Percentiles rank a stretch among this genome's conserved stretches.
Conservation (phyloP, 1,284 basidiomycete genomes). For the Leccinum fuscescens region DNA sequence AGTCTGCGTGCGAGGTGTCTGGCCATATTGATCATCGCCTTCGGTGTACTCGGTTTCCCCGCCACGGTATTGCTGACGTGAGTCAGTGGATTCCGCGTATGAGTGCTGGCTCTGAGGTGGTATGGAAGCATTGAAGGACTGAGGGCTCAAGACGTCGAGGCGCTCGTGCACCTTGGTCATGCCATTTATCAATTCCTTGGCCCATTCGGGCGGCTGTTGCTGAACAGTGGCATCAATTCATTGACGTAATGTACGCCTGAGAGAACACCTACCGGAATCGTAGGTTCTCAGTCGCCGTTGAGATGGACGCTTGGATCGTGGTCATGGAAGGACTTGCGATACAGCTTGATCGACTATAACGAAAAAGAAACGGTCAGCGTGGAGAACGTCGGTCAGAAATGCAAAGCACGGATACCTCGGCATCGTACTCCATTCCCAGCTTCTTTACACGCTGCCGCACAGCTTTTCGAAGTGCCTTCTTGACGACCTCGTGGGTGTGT, state of each 20-base stretch:
- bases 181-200: constrained; percentile 67
- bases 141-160: constrained; percentile 70
- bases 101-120: constrained; percentile 34
- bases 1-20: constrained; percentile 65
- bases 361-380: constrained; percentile 8
- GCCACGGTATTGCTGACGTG: constrained; percentile 37
- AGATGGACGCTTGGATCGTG: constrained; percentile 66
- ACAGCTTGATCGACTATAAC: constrained; percentile 65
- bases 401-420: constrained; percentile 56
- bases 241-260: constrained; percentile 11
- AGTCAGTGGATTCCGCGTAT: constrained; percentile 32
- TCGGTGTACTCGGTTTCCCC: constrained; percentile 40
- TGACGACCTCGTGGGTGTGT: constrained; percentile 67
- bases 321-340: constrained; percentile 68
- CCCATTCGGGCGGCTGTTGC: constrained; percentile 75
- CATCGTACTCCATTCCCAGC: constrained; percentile 77
- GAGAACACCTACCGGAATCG: constrained; percentile 23
- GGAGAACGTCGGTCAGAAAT: not conserved
- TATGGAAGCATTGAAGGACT: constrained; percentile 42
- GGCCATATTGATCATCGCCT: constrained; percentile 53
- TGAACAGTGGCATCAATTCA: constrained; percentile 9
- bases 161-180: constrained; percentile 70
- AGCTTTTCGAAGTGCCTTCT: constrained; percentile 76
- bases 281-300: constrained; percentile 39
- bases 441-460: constrained; percentile 74